Conservation (phyloP, 768 basidiomycete genomes). For the Leucosporidium yakuticum region DNA sequence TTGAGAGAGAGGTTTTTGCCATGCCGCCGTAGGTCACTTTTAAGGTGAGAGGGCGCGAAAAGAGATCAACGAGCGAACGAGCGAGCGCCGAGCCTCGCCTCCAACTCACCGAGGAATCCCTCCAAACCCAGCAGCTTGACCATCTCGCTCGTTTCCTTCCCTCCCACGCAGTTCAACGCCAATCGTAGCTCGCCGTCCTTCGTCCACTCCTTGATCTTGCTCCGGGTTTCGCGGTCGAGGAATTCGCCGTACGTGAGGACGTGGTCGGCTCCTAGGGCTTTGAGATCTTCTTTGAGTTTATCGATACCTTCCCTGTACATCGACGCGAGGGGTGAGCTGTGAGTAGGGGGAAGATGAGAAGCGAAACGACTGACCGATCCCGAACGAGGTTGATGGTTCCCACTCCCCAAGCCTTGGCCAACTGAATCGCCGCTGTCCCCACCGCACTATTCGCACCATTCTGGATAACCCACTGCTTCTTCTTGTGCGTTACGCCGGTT, state of each 20-base stretch:
- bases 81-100: neutral
- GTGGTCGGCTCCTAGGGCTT: conserved; percentile 63
- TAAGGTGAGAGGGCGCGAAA: neutral
- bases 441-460: conserved; percentile 65
- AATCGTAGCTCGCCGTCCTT: conserved; percentile 56
- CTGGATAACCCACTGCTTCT: conserved; percentile 74
- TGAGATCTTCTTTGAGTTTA: conserved; percentile 52
- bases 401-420: conserved; percentile 63
- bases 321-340: neutral
- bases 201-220: conserved; percentile 60
- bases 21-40: conserved; percentile 77
- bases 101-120: conserved; percentile 20
- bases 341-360: neutral
- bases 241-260: conserved; percentile 74
- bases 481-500: neutral
- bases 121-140: conserved; percentile 55
- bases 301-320: conserved; percentile 53
- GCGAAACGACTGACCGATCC: conserved; percentile 50
- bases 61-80: neutral
- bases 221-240: conserved; percentile 49
- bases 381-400: conserved; percentile 79
- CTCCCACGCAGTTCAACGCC: conserved; percentile 59
- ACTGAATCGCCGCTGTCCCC: conserved; percentile 37
- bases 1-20: conserved; percentile 70
- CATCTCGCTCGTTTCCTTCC: conserved; percentile 65